These are phyloP conservation scores for Dichotomopilus funicola DNA, from an alignment of 2,329 filamentous ascomycete genomes.

Conservation along the genomic window DNA sequence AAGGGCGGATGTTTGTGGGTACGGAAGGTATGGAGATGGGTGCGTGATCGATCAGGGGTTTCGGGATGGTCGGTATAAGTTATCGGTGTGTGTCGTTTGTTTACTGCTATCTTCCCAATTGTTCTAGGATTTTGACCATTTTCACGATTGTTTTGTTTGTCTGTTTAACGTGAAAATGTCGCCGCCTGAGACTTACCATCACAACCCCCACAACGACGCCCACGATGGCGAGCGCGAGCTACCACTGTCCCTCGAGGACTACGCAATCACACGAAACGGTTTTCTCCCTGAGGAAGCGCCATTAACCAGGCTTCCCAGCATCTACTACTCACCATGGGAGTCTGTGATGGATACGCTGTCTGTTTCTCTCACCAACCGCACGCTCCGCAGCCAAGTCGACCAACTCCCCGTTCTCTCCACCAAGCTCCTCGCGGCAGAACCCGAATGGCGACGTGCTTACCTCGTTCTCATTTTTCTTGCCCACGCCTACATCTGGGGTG, in stretches of 20 bases:
- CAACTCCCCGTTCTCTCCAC: conserved; percentile 64
- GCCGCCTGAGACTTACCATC: too few relatives aligned
- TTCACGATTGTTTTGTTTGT: too few relatives aligned
- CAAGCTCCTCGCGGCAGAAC: conserved; percentile 52
- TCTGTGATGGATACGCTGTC: conserved; percentile 61
- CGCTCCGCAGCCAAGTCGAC: conserved; percentile 58
- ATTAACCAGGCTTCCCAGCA: conserved; percentile 54
- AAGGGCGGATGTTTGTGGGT: conserved; percentile 1
- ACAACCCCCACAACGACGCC: too few relatives aligned
- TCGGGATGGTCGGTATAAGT: too few relatives aligned
- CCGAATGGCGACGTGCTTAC: conserved; percentile 79
- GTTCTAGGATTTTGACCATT: too few relatives aligned
- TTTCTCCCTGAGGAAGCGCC: conserved; percentile 72
- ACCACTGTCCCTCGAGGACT: conserved; percentile 10
- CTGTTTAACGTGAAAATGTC: too few relatives aligned
- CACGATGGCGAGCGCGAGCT: not conserved
- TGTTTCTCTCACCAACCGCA: conserved; percentile 54
- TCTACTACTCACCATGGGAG: conserved; percentile 80
- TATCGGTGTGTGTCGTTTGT: too few relatives aligned
- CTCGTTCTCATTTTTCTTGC: conserved; percentile 70
- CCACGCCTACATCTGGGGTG: conserved; percentile 88
- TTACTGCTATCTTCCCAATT: too few relatives aligned
- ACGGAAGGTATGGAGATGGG: too few relatives aligned
- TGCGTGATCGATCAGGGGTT: too few relatives aligned
- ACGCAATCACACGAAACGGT: conserved; percentile 44